Conservation (phyloP, 345 rosid genomes). For the Carallia brachiata region DNA sequence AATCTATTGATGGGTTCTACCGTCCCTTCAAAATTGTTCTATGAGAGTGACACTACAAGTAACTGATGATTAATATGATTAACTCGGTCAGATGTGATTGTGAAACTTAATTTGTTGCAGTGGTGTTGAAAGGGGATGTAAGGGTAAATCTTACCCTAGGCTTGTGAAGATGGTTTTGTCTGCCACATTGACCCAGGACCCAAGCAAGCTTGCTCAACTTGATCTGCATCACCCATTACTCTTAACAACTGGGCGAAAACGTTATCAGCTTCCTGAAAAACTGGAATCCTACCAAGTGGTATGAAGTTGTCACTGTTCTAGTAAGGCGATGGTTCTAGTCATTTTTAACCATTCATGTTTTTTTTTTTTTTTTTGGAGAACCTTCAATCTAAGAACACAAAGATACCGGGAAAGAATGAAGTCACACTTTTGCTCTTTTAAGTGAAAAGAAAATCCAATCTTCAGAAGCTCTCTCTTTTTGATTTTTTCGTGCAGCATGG, state of each 20-base stretch:
- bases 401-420: no score
- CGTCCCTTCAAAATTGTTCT: neutral
- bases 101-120: conserved; percentile 39
- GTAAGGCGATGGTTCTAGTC: neutral
- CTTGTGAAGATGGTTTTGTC: conserved; percentile 86
- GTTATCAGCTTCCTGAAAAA: conserved; percentile 78
- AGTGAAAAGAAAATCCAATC: no score
- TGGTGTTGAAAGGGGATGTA: conserved; percentile 80
- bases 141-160: conserved; percentile 74
- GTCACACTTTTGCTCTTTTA: no score
- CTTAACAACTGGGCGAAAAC: conserved; percentile 69
- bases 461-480: no score
- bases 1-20: neutral
- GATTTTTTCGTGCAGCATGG: no score
- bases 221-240: conserved; percentile 89
- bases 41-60: neutral
- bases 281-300: conserved; percentile 85
- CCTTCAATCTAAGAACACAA: no score
- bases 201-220: conserved; percentile 94
- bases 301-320: conserved; percentile 23
- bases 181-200: conserved; percentile 94
- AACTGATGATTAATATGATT: neutral
- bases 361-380: no score
- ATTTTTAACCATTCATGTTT: neutral
- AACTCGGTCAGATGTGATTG: neutral